Conservation (phyloP, 768 basidiomycete genomes). For the Suillus luteus region DNA sequence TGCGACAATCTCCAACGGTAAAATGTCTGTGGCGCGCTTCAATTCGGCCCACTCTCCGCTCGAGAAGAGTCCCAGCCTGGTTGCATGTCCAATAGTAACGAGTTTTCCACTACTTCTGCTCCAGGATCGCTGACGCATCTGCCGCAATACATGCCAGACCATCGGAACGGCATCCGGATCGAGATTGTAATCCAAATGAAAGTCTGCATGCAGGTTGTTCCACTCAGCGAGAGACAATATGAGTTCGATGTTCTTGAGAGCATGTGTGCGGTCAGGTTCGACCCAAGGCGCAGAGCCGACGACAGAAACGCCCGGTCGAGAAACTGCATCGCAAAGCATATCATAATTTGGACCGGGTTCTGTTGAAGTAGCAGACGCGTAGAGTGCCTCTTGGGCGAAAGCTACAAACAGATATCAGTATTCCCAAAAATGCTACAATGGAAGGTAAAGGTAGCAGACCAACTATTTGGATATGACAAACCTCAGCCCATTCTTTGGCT, state of each 20-base stretch:
- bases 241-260: constrained; percentile 54
- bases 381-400: constrained; percentile 65
- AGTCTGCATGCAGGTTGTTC: constrained; percentile 50
- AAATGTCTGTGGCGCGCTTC: constrained; percentile 34
- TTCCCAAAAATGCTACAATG: background rate
- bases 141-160: constrained; percentile 53
- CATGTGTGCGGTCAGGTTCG: constrained; percentile 49
- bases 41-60: constrained; percentile 47
- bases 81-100: constrained; percentile 63
- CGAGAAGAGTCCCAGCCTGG: constrained; percentile 55
- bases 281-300: constrained; percentile 70
- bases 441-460: constrained; percentile 36
- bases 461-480: constrained; percentile 60
- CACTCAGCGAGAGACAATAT: constrained; percentile 49
- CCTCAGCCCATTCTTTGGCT: constrained; percentile 42
- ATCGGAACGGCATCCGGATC: constrained; percentile 52
- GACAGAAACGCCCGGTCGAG: constrained; percentile 44
- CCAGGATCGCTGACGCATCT: constrained; percentile 36
- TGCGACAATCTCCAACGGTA: constrained; percentile 56
- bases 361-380: constrained; percentile 35
- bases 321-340: constrained; percentile 46
- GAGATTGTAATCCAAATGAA: constrained; percentile 71
- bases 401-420: constrained; percentile 34
- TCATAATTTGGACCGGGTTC: constrained; percentile 46
- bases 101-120: constrained; percentile 25